Evolutionary conservation across 106 monocot species (phyloP).

Genomic region (Posidonia australis): DNA sequence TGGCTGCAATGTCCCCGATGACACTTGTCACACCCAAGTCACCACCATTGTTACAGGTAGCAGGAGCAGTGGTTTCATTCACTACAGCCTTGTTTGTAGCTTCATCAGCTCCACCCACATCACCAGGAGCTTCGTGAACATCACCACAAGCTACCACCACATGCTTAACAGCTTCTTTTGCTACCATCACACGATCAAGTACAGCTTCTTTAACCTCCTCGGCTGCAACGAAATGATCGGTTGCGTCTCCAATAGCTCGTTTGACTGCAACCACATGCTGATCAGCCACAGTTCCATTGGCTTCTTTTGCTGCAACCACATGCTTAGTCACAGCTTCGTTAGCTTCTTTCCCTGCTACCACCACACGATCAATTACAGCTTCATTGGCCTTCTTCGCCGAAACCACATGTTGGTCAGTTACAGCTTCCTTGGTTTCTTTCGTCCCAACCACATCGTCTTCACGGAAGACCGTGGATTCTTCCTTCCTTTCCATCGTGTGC

Average conservation of each 20-base stretch:
- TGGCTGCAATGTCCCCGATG: conserved; percentile 4
- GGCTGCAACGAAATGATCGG: too few relatives aligned
- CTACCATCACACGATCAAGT: too few relatives aligned
- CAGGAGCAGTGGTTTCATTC: not conserved
- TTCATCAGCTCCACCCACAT: not conserved
- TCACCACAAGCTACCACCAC: too few relatives aligned
- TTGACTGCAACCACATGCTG: not conserved
- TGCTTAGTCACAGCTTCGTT: not conserved
- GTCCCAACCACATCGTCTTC: not conserved
- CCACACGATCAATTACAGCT: not conserved
- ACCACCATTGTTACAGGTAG: not conserved
- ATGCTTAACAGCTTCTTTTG: too few relatives aligned
- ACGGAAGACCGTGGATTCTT: not conserved
- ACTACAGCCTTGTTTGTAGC: not conserved
- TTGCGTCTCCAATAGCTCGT: too few relatives aligned
- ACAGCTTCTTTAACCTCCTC: too few relatives aligned
- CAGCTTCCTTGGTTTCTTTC: not conserved
- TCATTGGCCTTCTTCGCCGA: not conserved
- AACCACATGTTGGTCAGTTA: not conserved
- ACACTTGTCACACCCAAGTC: too few relatives aligned
- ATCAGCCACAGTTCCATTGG: not conserved
- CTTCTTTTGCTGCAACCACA: too few relatives aligned
- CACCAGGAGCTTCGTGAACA: not conserved
- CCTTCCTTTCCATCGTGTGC: not conserved
- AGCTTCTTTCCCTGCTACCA: too few relatives aligned